Base-by-base conservation (phyloP, 106 monocot genomes). In the Chionographis japonica region DNA sequence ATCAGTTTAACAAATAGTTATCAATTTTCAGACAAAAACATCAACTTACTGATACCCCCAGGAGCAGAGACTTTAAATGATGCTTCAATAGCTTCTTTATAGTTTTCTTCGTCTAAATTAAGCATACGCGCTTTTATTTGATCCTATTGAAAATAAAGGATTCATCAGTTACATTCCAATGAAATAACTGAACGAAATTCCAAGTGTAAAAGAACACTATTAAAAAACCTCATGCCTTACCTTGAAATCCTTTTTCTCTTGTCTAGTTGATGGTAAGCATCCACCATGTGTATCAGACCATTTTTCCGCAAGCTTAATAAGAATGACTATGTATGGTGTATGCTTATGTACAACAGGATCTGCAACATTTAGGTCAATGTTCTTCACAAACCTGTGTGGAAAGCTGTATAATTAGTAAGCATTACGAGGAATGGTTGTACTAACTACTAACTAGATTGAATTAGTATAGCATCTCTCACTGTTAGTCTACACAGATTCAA, bases 241-340 rank as follows among this genome's bases (percentile, higher is more conserved):
- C 85, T 98, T 98, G 65, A 98, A 98, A 20, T 98, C 89, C 53
- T 72, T 90, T 83, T 98, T 98, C 69, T 98, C 97, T 84, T 98
- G 88, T 74, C 97, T 84, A 57, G 80, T 93, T 27, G 81, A 74
- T 74, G 97, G 97, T 50, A 98, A 80, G 73, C 68, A 62, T 61
- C 97, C 97, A 68, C 65, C 83, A 76, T 93, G 97, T 56, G 60
- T 52, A 46, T 78, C 65, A 38, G 83, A 80, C 97, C 97, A 98
- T 83, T 93, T 85, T 78, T 90, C 93, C 1, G 87, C 89, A 60
- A 93, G 68, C 61, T 77, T 90, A 52, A 93, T 78, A 74, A 98
- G 97, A 74, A 98, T 90, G 51, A 90, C 72, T 61, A 93, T 83
- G 50, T 98, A 98, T 39, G 97, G 97, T 42, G 77, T 93, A 70